phyloP scores from a whole-genome alignment of 2,329 filamentous ascomycete genomes.

The Aspergillus calidoustus region DNA sequence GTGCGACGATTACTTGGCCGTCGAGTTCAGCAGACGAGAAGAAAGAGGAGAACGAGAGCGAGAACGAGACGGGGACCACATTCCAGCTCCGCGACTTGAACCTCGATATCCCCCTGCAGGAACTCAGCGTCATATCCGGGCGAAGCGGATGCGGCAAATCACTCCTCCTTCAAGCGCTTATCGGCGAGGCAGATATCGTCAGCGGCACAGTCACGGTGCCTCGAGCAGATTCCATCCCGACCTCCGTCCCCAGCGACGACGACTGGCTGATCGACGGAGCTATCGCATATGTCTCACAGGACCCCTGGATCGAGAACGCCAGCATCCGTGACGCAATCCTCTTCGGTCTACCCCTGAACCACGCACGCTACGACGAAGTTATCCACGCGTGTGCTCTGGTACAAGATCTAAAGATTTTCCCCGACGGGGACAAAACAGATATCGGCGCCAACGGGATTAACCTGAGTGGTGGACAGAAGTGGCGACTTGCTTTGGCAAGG shows the following conservation, averaged over 20 bases:
- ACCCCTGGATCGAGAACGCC: slow-evolving; percentile 81
- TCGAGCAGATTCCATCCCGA: slow-evolving; percentile 51
- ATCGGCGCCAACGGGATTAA: slow-evolving; percentile 83
- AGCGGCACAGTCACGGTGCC: slow-evolving; percentile 62
- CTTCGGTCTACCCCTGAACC: slow-evolving; percentile 71
- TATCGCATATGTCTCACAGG: slow-evolving; percentile 75
- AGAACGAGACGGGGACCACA: slow-evolving; percentile 55
- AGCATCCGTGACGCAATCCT: slow-evolving; percentile 76
- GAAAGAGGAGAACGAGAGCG: slow-evolving; percentile 12
- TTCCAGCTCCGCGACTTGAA: slow-evolving; percentile 70
- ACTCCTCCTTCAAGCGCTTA: slow-evolving; percentile 70
- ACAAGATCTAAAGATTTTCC: slow-evolving; percentile 74
- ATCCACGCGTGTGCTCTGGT: slow-evolving; percentile 71
- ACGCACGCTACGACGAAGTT: slow-evolving; percentile 69
- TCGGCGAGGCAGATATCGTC: slow-evolving; percentile 74
- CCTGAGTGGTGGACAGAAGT: slow-evolving; percentile 80
- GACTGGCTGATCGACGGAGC: slow-evolving; percentile 72
- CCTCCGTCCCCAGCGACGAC: slow-evolving; percentile 59
- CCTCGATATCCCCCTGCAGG: slow-evolving; percentile 67
- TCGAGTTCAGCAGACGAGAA: slow-evolving; percentile 55
- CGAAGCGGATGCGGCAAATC: slow-evolving; percentile 79
- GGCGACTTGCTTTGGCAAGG: slow-evolving; percentile 76
- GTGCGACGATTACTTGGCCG: slow-evolving; percentile 75
- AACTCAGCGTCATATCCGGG: slow-evolving; percentile 74
- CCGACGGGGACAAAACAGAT: slow-evolving; percentile 75